These are phyloP conservation scores for Desmodesmus armatus DNA, from an alignment of 139 green algal genomes.

Conservation along the genomic window DNA sequence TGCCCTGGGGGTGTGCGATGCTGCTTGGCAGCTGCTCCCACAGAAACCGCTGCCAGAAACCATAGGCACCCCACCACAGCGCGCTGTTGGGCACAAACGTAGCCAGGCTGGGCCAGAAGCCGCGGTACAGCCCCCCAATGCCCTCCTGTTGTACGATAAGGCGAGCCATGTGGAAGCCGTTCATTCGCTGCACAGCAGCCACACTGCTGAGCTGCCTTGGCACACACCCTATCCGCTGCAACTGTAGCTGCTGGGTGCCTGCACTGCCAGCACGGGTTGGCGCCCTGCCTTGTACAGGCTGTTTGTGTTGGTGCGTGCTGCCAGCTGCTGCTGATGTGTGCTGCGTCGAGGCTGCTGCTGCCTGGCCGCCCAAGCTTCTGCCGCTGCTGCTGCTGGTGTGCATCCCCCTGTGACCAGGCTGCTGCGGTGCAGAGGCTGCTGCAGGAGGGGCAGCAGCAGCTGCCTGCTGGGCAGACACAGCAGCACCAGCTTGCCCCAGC, in stretches of 20 bases:
- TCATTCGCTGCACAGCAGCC: constrained; percentile 37
- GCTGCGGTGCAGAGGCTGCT: neutral
- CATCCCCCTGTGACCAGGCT: neutral
- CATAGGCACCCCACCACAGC: constrained; percentile 89
- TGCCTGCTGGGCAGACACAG: neutral
- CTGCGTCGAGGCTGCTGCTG: neutral
- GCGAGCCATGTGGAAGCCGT: constrained; percentile 74
- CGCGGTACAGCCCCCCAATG: constrained; percentile 86
- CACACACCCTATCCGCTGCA: too few species aligned
- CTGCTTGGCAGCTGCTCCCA: constrained; percentile 79
- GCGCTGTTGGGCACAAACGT: constrained; percentile 86
- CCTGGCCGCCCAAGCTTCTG: neutral
- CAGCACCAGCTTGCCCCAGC: neutral
- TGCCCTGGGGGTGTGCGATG: neutral
- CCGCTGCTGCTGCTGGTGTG: neutral
- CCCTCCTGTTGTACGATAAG: constrained; percentile 89
- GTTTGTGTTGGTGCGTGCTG: neutral
- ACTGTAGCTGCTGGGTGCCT: too few species aligned
- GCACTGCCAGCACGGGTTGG: neutral
- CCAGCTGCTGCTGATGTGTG: neutral
- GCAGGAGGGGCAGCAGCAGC: neutral
- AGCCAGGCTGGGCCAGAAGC: constrained; percentile 84
- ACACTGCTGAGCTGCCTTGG: neutral
- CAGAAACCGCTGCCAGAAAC: constrained; percentile 83
- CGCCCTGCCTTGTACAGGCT: neutral